A percentile compares a stretch with the other conserved stretches of the same genome.
Conservation (phyloP, 192 early-diverging fungal genomes). For the Irineochytrium annulatum region DNA sequence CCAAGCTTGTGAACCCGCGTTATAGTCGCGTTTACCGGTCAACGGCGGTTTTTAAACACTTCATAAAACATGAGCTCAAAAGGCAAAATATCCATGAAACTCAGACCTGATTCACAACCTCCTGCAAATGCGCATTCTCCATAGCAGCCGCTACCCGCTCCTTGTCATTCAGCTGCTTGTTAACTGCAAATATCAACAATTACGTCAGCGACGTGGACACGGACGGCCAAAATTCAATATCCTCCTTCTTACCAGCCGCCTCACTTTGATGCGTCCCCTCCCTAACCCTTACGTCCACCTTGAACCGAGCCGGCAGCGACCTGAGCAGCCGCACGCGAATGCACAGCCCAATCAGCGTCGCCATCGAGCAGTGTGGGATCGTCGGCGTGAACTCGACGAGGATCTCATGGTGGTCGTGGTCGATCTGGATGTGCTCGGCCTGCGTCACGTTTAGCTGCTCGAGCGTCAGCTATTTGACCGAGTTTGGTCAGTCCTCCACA, state of each 20-base stretch:
- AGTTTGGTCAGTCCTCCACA: background rate
- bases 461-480: slow-evolving; percentile 65
- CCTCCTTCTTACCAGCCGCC: slow-evolving; percentile 43
- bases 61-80: background rate
- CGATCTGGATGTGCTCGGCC: slow-evolving; percentile 75
- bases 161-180: slow-evolving; percentile 99
- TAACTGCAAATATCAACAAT: slow-evolving; percentile 48
- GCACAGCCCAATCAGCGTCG: slow-evolving; percentile 94
- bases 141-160: slow-evolving; percentile 96
- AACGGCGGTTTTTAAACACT: slow-evolving; percentile 1
- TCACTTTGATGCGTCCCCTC: slow-evolving; percentile 96
- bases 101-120: slow-evolving; percentile 86
- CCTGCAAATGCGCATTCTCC: slow-evolving; percentile 88
- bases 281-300: slow-evolving; percentile 84
- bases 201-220: background rate
- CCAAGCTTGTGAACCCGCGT: too few relatives aligned
- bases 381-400: slow-evolving; percentile 91
- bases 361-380: slow-evolving; percentile 99
- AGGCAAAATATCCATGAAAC: slow-evolving; percentile 12
- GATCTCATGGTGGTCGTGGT: slow-evolving; percentile 64
- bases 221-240: background rate
- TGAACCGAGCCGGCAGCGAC: slow-evolving; percentile 84
- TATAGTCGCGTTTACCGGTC: too few relatives aligned
- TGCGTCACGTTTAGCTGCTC: slow-evolving; percentile 97
- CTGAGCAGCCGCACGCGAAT: slow-evolving; percentile 89